Evolutionary conservation across 192 early-diverging fungal genomes (phyloP).

Genomic region (Podila clonocystis): DNA sequence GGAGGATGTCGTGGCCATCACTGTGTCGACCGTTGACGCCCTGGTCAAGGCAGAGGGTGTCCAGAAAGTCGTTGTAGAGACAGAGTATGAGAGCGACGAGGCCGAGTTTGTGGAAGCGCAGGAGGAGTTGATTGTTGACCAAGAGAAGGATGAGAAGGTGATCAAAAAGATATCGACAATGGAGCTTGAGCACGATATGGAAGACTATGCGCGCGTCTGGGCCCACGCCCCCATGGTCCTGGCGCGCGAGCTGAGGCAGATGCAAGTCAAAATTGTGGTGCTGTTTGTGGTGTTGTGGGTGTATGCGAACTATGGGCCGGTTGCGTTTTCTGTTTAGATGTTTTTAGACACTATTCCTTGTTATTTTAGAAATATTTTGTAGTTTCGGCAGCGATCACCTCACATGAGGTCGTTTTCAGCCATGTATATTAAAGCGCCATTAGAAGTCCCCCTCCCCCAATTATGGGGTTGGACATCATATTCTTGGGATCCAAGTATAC

Average conservation of each 20-base stretch:
- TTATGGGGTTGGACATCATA: too few species aligned
- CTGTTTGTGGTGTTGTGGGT: neutral
- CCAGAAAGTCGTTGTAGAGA: conserved; percentile 6
- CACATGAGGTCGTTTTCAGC: too few species aligned
- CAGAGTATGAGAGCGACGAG: conserved; percentile 23
- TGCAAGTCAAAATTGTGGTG: neutral
- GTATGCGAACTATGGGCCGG: neutral
- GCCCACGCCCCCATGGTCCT: neutral
- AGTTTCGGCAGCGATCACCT: too few species aligned
- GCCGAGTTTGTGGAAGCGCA: conserved; percentile 44
- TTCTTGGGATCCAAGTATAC: too few species aligned
- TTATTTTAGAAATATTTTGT: too few species aligned
- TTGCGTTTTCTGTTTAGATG: too few species aligned
- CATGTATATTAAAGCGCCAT: too few species aligned
- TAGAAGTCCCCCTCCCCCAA: too few species aligned
- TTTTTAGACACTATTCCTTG: too few species aligned
- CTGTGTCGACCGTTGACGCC: neutral
- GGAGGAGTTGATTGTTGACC: conserved; percentile 2
- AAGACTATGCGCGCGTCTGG: neutral
- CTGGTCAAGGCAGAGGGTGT: conserved; percentile 18
- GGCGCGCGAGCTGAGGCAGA: neutral
- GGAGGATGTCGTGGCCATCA: neutral
- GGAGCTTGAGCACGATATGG: neutral
- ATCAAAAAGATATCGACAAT: neutral
- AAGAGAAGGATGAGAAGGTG: neutral